These are phyloP conservation scores for Coccinonectria pachysandricola DNA, from an alignment of 2,329 filamentous ascomycete species.

Conservation along the genomic window DNA sequence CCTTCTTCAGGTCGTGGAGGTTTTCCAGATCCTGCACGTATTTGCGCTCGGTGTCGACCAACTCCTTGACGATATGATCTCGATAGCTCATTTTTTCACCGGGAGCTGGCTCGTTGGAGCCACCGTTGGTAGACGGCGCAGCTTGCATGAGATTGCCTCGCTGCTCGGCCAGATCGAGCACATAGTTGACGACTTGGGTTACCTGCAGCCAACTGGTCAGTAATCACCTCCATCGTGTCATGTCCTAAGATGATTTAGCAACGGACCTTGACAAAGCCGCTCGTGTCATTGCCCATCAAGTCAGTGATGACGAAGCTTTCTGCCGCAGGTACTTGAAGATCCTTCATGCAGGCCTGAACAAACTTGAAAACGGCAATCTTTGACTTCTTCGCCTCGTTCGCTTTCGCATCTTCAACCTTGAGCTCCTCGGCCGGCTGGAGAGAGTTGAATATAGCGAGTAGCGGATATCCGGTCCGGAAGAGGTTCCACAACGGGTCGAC, in stretches of 20 bases:
- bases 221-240: neutral
- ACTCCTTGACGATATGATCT: slow-evolving; percentile 82
- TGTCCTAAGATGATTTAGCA: neutral
- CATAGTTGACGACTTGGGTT: slow-evolving; percentile 82
- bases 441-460: slow-evolving; percentile 83
- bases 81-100: slow-evolving; percentile 62
- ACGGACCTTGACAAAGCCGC: slow-evolving; percentile 84
- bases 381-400: slow-evolving; percentile 61
- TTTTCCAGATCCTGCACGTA: slow-evolving; percentile 97
- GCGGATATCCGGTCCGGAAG: slow-evolving; percentile 70
- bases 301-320: slow-evolving; percentile 91
- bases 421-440: slow-evolving; percentile 61
- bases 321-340: slow-evolving; percentile 65
- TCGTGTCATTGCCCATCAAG: slow-evolving; percentile 87
- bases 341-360: slow-evolving; percentile 75
- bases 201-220: slow-evolving; percentile 39
- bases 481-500: slow-evolving; percentile 88
- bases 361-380: slow-evolving; percentile 91
- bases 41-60: slow-evolving; percentile 91
- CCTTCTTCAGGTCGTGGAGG: slow-evolving; percentile 82
- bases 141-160: slow-evolving; percentile 60
- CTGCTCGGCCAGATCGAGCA: slow-evolving; percentile 76
- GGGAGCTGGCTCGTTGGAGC: slow-evolving; percentile 33
- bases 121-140: slow-evolving; percentile 47
- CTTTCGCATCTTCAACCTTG: slow-evolving; percentile 51